These are phyloP conservation scores for Azolla pinnata DNA, from an alignment of 75 land plant genomes.

Conservation along the genomic window DNA sequence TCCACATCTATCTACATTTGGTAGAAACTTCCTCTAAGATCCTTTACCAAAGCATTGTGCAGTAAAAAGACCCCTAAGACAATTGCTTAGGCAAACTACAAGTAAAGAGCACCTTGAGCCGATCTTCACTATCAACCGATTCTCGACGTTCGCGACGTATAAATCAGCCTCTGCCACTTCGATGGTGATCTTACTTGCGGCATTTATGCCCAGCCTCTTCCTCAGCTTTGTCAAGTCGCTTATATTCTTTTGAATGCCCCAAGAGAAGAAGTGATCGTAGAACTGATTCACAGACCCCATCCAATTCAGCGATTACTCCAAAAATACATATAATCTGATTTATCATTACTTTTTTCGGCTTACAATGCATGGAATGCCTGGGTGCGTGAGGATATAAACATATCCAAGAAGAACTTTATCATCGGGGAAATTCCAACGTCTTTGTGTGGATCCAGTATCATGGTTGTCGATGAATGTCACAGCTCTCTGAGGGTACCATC, in stretches of 20 bases:
- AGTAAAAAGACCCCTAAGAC: too few species aligned
- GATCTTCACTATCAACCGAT: conserved; percentile 44
- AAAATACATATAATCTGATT: too few species aligned
- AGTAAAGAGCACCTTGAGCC: conserved; percentile 45
- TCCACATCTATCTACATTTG: too few species aligned
- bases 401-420: conserved; percentile 55
- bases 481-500: conserved; percentile 17
- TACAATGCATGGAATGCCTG: conserved; percentile 32
- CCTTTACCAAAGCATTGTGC: too few species aligned
- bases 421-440: conserved; percentile 37
- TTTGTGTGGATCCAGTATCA: conserved; percentile 29
- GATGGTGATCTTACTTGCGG: conserved; percentile 29
- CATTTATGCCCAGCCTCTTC: conserved; percentile 30
- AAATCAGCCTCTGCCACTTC: conserved; percentile 43
- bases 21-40: too few species aligned
- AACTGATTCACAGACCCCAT: too few species aligned
- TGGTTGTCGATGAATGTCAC: conserved; percentile 29
- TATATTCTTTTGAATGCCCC: conserved; percentile 47
- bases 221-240: conserved; percentile 29
- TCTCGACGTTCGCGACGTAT: conserved; percentile 50
- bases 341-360: too few species aligned
- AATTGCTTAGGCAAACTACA: too few species aligned
- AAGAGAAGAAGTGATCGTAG: conserved; percentile 50
- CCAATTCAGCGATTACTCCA: too few species aligned
- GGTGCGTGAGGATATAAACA: conserved; percentile 63